Evolutionary conservation across 345 rosid genomes (phyloP), one percentile per base, ranked within the genome.

Genomic region (Murraya paniculata): DNA sequence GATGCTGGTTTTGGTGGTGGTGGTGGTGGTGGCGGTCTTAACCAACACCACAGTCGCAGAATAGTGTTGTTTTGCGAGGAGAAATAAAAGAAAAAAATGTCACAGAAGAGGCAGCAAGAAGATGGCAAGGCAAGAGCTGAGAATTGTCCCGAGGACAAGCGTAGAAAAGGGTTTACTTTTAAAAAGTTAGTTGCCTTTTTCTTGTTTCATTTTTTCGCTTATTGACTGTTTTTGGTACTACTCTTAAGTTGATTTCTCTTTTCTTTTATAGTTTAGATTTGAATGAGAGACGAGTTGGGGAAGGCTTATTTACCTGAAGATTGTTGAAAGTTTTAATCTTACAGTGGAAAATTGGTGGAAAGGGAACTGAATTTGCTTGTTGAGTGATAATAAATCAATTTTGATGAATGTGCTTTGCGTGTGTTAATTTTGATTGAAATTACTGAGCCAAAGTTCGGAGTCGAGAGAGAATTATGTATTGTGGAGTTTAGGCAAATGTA

Each of bases 81-180:
- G 13, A 14, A 45, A 45, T 27, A 55, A 16, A 36, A 18, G 33
- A 16, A 56, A 25, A 69, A 69, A 78, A 95, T 95, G 99, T 88
- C 99, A 55, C 94, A 91, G 79, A 96, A 96, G 85, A 90, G 98
- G 82, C 95, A 91, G 60, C 88, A 87, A 62, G 99, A 96, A 19
- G 91, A 90, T 48, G 89, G 87, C 6, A 92, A 87, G 85, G 81
- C 84, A 77, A 90, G 85, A 45, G 55, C 81, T 0, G 91, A 90
- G 41, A 76, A 75, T 75, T 77, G 75, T 77, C 85, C 87, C 0
- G 97, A 89, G 55, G 94, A 91, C 74, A 96, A 96, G 88, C 90
- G 93, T 68, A 81, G 97, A 73, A 90, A 88, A 81, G 78, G 81
- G 24, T 85, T 84, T 59, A 35, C 86, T 72, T 89, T 89, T 71